Base-by-base conservation (phyloP, 106 monocot genomes). In the Iris macrosiphon region DNA sequence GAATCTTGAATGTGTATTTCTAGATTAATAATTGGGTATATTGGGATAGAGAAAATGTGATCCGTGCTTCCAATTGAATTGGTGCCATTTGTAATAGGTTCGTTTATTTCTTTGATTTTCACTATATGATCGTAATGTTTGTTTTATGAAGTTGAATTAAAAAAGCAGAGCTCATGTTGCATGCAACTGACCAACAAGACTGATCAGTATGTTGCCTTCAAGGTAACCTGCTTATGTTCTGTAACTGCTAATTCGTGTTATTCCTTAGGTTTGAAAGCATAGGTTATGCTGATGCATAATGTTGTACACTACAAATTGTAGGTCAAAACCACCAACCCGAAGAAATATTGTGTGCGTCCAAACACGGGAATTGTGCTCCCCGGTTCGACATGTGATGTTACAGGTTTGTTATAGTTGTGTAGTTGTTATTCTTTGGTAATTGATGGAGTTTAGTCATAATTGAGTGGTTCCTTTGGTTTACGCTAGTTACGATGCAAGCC, bases 401-500 rank as follows among this genome's bases (percentile, higher is more conserved):
- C 66, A 15, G 82, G 88, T 87, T 26, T 35, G 52, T 6, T 18
- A 53, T 50, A 3, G 69, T n/a, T 25, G 45, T 6, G 30, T 33
- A 3, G 19, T 25, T 55, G 18, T 59, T 52, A 27, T 49, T 29
- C 15, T 44, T 68, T 57, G 39, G 2, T n/a, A n/a, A n/a, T n/a
- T n/a, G n/a, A 15, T 53, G 38, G 45, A 27, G 29, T 7, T 25
- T 4, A 44, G 4, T 14, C 8, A 15, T 64, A 19, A 20, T 7
- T 31, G 35, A 10, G 20, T 14, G 7, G 15, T 15, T 8, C 11
- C 31, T 55, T n/a, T n/a, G 3, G 52, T 8, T 35, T 35, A 14
- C 44, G 44, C 4, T 31, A 89, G 90, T 90, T 35, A 90, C 75
- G 33, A 90, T 90, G 90, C 90, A 90, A 85, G 90, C 90, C 39